These are phyloP conservation scores for maize (Zea mays) DNA, from an alignment of 176 grass and related monocot species.

Conservation along the genomic window Zm-B73-REFERENCE-NAM-5.0 NC_050101.1:98631001-98631500, in stretches of 20 bases:
- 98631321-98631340: constrained; percentile 54
- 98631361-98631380: constrained; percentile 47
- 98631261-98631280: constrained; percentile 54
- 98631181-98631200: neutral
- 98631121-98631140: constrained; percentile 22
- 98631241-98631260: constrained; percentile 55
- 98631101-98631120: neutral
- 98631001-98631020: too few relatives aligned
- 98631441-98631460: constrained; percentile 19
- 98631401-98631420: neutral
- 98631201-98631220: constrained; percentile 31
- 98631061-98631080: neutral
- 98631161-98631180: neutral
- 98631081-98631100: constrained; percentile 13
- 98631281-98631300: constrained; percentile 35
- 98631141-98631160: neutral
- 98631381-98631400: neutral
- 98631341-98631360: constrained; percentile 43
- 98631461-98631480: constrained; percentile 10
- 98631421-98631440: constrained; percentile 5
- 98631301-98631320: constrained; percentile 55
- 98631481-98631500: neutral
- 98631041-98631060: neutral
- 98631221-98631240: constrained; percentile 43
- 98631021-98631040: too few relatives aligned